A percentile compares a stretch with the other conserved stretches of the same genome.
These are phyloP conservation scores for Triticum turgidum DNA, from an alignment of 176 grass and related monocot species.

Conservation along the genomic window DNA sequence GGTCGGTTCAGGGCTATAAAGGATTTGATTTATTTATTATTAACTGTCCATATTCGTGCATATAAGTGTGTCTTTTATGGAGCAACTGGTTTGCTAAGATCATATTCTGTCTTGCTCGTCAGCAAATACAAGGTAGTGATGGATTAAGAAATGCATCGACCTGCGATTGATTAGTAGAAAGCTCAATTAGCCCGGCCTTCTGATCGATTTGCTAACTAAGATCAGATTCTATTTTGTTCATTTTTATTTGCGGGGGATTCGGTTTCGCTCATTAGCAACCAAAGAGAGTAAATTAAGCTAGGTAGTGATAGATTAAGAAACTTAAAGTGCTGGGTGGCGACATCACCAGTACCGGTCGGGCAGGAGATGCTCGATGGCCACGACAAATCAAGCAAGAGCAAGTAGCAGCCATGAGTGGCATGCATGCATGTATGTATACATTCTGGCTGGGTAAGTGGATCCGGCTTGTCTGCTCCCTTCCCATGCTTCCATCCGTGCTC, in stretches of 20 bases:
- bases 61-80: neutral
- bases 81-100: neutral
- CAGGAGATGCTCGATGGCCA: constrained; percentile 39
- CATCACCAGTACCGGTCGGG: no score
- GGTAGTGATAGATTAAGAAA: neutral
- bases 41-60: no score
- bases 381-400: neutral
- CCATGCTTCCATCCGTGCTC: no score
- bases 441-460: no score
- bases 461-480: no score
- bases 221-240: no score
- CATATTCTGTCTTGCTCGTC: neutral
- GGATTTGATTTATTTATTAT: no score
- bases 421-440: no score
- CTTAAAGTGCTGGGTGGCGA: neutral
- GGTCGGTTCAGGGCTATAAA: no score
- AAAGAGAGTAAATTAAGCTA: neutral
- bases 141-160: neutral
- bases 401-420: neutral
- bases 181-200: neutral
- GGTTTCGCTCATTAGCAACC: neutral
- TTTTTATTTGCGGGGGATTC: no score
- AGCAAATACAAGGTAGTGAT: neutral
- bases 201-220: neutral
- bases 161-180: neutral